A percentile compares a stretch with the other conserved stretches of the same genome.
Evolutionary conservation across 2,329 filamentous ascomycete species (phyloP).

Genomic region (Colletotrichum sp.): DNA sequence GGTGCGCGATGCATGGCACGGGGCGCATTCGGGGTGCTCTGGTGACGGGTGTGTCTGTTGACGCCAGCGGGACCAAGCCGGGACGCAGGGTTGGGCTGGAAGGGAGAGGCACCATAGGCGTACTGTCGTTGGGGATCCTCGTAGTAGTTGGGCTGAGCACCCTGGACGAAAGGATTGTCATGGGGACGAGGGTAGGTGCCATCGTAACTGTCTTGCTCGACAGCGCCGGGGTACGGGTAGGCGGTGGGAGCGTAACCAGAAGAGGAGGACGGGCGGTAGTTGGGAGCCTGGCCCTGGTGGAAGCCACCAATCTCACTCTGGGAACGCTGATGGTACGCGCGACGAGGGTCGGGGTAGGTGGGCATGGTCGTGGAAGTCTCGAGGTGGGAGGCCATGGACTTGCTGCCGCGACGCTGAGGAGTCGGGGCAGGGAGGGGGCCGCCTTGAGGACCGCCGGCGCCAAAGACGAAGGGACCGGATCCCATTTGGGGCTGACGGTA

Average conservation of each 20-base stretch:
- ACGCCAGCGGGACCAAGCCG: not conserved
- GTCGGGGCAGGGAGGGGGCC: conserved; percentile 26
- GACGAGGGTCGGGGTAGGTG: conserved; percentile 24
- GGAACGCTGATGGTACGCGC: conserved; percentile 31
- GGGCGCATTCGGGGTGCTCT: conserved; percentile 30
- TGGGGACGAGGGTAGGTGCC: conserved; percentile 20
- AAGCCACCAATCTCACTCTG: conserved; percentile 29
- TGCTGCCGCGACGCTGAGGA: conserved; percentile 25
- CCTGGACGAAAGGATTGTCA: conserved; percentile 11
- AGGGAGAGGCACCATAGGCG: conserved; percentile 7
- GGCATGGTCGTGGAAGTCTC: conserved; percentile 22
- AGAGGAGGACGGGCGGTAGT: conserved; percentile 23
- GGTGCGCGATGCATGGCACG: conserved; percentile 19
- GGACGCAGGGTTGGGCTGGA: conserved; percentile 4
- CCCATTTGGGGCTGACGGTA: conserved; percentile 23
- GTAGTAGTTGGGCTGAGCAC: conserved; percentile 24
- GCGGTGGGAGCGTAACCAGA: conserved; percentile 13
- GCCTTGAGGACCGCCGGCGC: conserved; percentile 12
- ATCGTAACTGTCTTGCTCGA: conserved; percentile 23
- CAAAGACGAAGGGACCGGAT: conserved; percentile 20
- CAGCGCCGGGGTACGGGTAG: conserved; percentile 15
- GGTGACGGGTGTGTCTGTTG: conserved; percentile 32
- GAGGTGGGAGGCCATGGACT: conserved; percentile 24
- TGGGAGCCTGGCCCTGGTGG: conserved; percentile 17
- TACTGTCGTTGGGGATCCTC: conserved; percentile 25